phyloP scores from a whole-genome alignment of 441 rosid genomes.

The Erodium moschatum region DNA sequence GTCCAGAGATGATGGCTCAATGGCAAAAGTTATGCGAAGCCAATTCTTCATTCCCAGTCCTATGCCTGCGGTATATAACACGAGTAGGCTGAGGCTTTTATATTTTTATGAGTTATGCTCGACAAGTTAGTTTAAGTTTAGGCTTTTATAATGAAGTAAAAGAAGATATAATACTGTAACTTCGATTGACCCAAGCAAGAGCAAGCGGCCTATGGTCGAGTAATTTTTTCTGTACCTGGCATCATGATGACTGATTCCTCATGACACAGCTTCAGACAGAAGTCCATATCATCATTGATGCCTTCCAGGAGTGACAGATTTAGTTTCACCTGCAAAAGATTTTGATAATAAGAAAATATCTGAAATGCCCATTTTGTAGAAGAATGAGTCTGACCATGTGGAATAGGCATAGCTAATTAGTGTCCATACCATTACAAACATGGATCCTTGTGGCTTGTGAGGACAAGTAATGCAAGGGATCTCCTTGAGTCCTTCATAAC shows the following conservation, averaged over 20 bases:
- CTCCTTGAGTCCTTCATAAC: slow-evolving; percentile 40
- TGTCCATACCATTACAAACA: slow-evolving; percentile 42
- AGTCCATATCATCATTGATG: slow-evolving; percentile 41
- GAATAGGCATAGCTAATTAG: slow-evolving; percentile 14
- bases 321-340: slow-evolving; percentile 34
- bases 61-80: slow-evolving; percentile 33
- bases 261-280: slow-evolving; percentile 38
- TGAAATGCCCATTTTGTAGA: background rate
- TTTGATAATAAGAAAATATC: background rate
- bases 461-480: slow-evolving; percentile 53
- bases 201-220: no score
- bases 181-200: no score
- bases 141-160: no score
- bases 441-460: slow-evolving; percentile 45
- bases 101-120: background rate
- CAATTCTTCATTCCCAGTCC: slow-evolving; percentile 60
- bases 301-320: slow-evolving; percentile 33
- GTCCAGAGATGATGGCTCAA: slow-evolving; percentile 43
- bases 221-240: slow-evolving; percentile 30
- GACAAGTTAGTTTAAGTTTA: background rate
- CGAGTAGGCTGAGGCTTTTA: background rate
- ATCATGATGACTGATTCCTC: slow-evolving; percentile 48
- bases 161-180: no score
- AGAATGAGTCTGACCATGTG: background rate
- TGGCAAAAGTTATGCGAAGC: slow-evolving; percentile 57